These are phyloP conservation scores for Cryomyces antarcticus DNA, from an alignment of 495 filamentous ascomycete genomes.

Conservation along the genomic window DNA sequence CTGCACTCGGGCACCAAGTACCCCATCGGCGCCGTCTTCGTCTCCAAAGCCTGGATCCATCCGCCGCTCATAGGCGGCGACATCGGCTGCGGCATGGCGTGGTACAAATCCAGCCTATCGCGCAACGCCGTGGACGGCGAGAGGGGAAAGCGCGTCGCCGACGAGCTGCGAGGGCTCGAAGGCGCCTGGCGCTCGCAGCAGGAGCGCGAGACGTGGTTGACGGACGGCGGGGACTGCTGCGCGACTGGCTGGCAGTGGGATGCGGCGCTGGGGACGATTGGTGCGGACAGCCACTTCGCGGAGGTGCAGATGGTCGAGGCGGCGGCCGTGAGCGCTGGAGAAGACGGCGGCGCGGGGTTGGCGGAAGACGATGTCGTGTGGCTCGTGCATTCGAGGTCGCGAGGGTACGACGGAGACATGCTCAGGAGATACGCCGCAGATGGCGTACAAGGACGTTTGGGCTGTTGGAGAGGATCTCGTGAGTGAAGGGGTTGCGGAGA, in stretches of 20 bases:
- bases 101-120: constrained; percentile 17
- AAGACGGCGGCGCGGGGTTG: background rate
- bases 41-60: constrained; percentile 18
- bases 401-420: constrained; percentile 21
- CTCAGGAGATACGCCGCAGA: constrained; percentile 13
- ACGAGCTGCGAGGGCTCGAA: constrained; percentile 18
- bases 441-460: constrained; percentile 20
- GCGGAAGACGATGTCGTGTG: constrained; percentile 17
- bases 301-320: constrained; percentile 11
- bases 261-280: constrained; percentile 18
- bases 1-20: constrained; percentile 21
- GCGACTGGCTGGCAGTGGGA: constrained; percentile 15
- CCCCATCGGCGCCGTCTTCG: constrained; percentile 20
- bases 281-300: constrained; percentile 20
- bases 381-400: constrained; percentile 22
- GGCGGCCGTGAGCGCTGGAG: background rate
- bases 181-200: constrained; percentile 13
- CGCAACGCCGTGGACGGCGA: constrained; percentile 14
- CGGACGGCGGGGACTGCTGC: constrained; percentile 1
- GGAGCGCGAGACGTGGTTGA: constrained; percentile 16
- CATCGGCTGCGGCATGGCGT: constrained; percentile 23
- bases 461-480: constrained; percentile 17
- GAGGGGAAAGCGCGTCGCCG: constrained; percentile 16
- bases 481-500: constrained; percentile 11
- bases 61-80: constrained; percentile 23